Evolutionary conservation across 2,329 filamentous ascomycete genomes (phyloP), one percentile per base, ranked within the genome.

Genomic region (Hysterium pulicare): DNA sequence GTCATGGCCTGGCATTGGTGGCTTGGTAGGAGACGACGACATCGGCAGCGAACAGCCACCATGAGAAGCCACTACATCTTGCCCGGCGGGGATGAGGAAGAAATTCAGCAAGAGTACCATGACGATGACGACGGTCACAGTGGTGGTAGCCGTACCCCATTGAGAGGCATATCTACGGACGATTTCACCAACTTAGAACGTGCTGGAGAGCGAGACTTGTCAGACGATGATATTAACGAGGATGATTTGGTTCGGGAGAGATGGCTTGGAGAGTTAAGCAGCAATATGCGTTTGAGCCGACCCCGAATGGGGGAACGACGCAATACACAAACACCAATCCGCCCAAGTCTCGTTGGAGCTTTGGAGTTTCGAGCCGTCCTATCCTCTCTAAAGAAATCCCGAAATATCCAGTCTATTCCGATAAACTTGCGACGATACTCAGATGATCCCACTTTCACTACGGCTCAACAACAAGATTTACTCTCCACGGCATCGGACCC

Each of bases 1-100:
- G 93, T 98, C 9, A 87, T 97, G 13, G 76, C 76, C 5, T 97
- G 90, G 90, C 93, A 98, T 68, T 95, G 90, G 86, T 86, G 84
- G 69, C 73, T 85, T 13, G 81, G 80, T 28, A 76, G 82, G 50
- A 76, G 79, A 50, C 83, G 75, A 67, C 74, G 74, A 32, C 74
- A 74, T 44, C 77, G 79, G 42, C 78, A 83, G 38, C 78, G 83
- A 54, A 84, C 90, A 56, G 79, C 82, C 17, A 81, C 84, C 36
- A 84, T 87, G 40, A 78, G 90, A 46, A 82, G 84, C 13, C 85
- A 94, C 46, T 88, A 84, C 48, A 76, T 89, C 42, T 77, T 78
- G 9, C 74, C 80, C 7, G 63, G 72, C 0, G 76, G 73, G 17
- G 81, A 84, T 48, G 81, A 83, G 49, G 61, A 78, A 34, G 78